These are phyloP conservation scores for Sordariomycetes sp. DNA, from an alignment of 2,329 filamentous ascomycete species.

Conservation along the genomic window DNA sequence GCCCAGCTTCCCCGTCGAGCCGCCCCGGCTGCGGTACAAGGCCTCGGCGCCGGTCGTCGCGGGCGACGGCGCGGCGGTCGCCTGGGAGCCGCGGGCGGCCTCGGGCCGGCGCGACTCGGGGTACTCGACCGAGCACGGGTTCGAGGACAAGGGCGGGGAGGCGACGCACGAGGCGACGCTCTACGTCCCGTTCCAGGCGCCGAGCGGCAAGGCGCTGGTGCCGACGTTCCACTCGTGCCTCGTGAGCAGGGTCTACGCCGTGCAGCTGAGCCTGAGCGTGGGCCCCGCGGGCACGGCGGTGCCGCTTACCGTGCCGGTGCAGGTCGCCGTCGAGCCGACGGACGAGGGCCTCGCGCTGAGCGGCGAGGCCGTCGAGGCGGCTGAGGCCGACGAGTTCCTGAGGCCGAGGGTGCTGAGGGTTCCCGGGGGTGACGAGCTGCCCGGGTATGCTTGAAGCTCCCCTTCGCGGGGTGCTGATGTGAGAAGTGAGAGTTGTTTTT, in stretches of 20 bases:
- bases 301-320: constrained; percentile 32
- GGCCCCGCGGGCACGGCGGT: constrained; percentile 27
- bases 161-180: constrained; percentile 26
- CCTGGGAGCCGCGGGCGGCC: constrained; percentile 26
- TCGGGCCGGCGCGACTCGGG: constrained; percentile 35
- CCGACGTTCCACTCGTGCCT: constrained; percentile 47
- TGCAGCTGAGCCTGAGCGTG: constrained; percentile 29
- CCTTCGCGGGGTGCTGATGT: neutral
- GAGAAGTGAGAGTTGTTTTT: neutral
- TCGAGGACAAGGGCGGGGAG: constrained; percentile 6
- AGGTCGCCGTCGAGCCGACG: constrained; percentile 26
- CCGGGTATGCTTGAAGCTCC: neutral
- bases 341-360: constrained; percentile 19
- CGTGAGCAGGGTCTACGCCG: constrained; percentile 37
- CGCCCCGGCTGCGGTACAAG: constrained; percentile 30
- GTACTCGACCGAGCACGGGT: constrained; percentile 29
- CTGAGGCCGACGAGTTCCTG: constrained; percentile 28
- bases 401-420: constrained; percentile 21
- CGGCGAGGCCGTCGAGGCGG: constrained; percentile 24
- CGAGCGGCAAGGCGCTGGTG: constrained; percentile 35
- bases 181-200: constrained; percentile 30
- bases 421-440: neutral
- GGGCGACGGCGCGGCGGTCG: constrained; percentile 17
- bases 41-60: constrained; percentile 27
- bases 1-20: constrained; percentile 22